phyloP scores from a whole-genome alignment of 2,329 filamentous ascomycete species.

The Paraconiothyrium sp. region DNA sequence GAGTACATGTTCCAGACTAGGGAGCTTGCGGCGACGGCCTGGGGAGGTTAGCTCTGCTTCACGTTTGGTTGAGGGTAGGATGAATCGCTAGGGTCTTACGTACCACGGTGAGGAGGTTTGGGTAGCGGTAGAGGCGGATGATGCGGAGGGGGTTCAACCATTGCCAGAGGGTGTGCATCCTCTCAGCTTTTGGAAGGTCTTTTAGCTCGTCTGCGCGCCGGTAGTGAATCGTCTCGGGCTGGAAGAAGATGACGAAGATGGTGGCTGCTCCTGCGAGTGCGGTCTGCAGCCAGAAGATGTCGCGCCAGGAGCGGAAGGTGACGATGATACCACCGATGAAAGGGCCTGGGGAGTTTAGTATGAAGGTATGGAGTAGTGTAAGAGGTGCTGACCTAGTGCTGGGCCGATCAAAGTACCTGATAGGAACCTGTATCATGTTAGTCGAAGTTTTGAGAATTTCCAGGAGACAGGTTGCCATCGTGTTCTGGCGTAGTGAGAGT shows the following conservation, averaged over 20 bases:
- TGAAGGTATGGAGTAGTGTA: background rate
- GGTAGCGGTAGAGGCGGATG: constrained; percentile 71
- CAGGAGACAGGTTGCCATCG: too few relatives aligned
- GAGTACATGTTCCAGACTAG: constrained; percentile 82
- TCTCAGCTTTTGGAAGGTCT: constrained; percentile 61
- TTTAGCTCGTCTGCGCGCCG: constrained; percentile 70
- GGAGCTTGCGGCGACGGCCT: constrained; percentile 66
- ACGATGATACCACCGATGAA: constrained; percentile 81
- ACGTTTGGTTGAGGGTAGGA: background rate
- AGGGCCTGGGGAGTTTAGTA: constrained; percentile 59
- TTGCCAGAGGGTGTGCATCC: constrained; percentile 64
- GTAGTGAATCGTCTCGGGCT: constrained; percentile 77
- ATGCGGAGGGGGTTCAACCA: constrained; percentile 75
- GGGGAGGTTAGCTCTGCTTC: background rate
- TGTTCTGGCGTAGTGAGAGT: background rate
- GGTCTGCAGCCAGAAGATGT: constrained; percentile 81
- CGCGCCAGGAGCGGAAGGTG: constrained; percentile 76
- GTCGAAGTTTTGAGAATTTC: background rate
- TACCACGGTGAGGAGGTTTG: constrained; percentile 67
- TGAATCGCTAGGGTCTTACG: constrained; percentile 16
- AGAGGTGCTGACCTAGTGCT: constrained; percentile 32
- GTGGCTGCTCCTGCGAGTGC: constrained; percentile 70
- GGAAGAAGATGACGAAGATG: constrained; percentile 69
- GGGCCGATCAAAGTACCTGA: constrained; percentile 77
- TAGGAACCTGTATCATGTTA: constrained; percentile 61